Evolutionary conservation across 352 stramenopile species (phyloP).

Genomic region (Phytophthora tubulina): DNA sequence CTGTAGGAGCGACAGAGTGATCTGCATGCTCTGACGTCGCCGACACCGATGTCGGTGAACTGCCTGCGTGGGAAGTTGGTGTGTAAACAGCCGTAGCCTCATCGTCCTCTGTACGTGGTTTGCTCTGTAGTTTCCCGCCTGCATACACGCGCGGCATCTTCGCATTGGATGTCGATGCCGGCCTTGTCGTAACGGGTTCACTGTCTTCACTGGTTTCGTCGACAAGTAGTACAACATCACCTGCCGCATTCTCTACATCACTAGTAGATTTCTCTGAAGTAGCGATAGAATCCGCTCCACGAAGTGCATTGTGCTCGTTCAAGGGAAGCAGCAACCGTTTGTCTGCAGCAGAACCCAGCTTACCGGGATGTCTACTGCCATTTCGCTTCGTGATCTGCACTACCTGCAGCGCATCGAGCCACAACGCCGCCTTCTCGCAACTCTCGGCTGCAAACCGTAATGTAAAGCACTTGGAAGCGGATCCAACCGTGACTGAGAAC

Average conservation of each 20-base stretch:
- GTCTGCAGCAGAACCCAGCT: slow-evolving; percentile 28
- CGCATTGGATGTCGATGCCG: slow-evolving; percentile 41
- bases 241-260: slow-evolving; percentile 5
- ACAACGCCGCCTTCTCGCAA: slow-evolving; percentile 51
- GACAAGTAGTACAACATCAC: slow-evolving; percentile 4
- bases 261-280: slow-evolving; percentile 13
- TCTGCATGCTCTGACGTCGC: slow-evolving; percentile 30
- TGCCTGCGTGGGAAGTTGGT: slow-evolving; percentile 35
- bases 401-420: slow-evolving; percentile 66
- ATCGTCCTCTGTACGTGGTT: slow-evolving; percentile 40
- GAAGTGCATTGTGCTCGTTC: slow-evolving; percentile 42
- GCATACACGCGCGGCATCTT: slow-evolving; percentile 44
- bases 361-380: slow-evolving; percentile 5
- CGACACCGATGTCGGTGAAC: slow-evolving; percentile 34
- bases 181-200: slow-evolving; percentile 13
- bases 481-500: slow-evolving; percentile 59
- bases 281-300: slow-evolving; percentile 11
- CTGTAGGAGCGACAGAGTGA: neutral
- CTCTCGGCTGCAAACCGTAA: slow-evolving; percentile 56
- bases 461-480: slow-evolving; percentile 55
- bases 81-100: slow-evolving; percentile 34
- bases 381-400: slow-evolving; percentile 59
- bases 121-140: slow-evolving; percentile 34
- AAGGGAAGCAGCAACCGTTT: slow-evolving; percentile 40
- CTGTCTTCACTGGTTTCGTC: slow-evolving; percentile 12